A percentile compares a stretch with the other conserved stretches of the same genome.
Evolutionary conservation across 164 flowering plant genomes (phyloP).

Genomic region (Magnolia changhungtana): DNA sequence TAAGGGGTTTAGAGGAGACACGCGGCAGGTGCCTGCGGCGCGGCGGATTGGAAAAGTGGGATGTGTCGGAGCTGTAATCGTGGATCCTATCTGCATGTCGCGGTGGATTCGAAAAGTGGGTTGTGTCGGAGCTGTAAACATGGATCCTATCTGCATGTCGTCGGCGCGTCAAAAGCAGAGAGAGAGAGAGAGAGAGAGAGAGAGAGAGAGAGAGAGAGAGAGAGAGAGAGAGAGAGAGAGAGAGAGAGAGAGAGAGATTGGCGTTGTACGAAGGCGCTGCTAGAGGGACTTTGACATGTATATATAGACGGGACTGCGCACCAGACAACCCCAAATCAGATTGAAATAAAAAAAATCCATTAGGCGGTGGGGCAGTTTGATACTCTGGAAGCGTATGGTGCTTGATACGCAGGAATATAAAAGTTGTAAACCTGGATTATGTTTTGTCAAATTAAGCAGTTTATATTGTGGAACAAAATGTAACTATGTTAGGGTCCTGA

Average conservation of each 20-base stretch:
- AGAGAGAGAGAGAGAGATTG: constrained; percentile 3
- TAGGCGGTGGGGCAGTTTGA: too few species aligned
- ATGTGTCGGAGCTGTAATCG: constrained; percentile 4
- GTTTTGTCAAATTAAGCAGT: too few species aligned
- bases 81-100: constrained; percentile 8
- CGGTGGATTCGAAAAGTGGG: constrained; percentile 4
- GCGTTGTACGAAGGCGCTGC: too few species aligned
- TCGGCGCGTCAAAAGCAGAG: neutral
- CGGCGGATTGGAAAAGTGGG: constrained; percentile 3
- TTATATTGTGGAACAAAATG: too few species aligned
- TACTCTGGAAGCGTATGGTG: too few species aligned
- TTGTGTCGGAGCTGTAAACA: constrained; percentile 5
- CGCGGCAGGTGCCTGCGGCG: neutral
- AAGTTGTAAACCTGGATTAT: too few species aligned
- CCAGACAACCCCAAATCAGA: too few species aligned
- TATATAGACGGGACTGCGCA: too few species aligned
- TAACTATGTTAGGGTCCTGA: too few species aligned
- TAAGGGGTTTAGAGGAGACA: constrained; percentile 16
- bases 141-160: neutral
- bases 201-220: constrained; percentile 4
- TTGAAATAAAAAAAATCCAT: too few species aligned
- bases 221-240: neutral
- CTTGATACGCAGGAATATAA: too few species aligned
- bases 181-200: constrained; percentile 6
- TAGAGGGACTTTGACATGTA: too few species aligned